A percentile compares a stretch with the other conserved stretches of the same genome.
Evolutionary conservation across 371 early-diverging fungal genomes (phyloP).

Genomic region (Blakeslea trispora): DNA sequence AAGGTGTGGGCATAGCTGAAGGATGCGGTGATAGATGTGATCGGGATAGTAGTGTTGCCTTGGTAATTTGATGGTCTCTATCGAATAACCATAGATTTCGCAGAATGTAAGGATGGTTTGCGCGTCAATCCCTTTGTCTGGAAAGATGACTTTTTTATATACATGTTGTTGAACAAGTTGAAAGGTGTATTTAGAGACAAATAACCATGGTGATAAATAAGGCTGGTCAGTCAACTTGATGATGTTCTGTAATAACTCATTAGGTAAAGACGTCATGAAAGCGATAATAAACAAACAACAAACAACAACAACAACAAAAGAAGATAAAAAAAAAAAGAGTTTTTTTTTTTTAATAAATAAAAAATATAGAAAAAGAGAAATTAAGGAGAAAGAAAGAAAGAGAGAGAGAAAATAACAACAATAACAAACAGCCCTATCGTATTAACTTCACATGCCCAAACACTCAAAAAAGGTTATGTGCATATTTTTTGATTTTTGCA

Average conservation of each 20-base stretch:
- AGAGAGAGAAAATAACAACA: neutral
- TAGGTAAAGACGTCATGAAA: constrained; percentile 12
- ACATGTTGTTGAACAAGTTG: constrained; percentile 33
- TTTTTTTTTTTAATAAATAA: too few species aligned
- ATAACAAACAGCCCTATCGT: neutral
- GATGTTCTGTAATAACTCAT: constrained; percentile 17
- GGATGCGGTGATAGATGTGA: constrained; percentile 23
- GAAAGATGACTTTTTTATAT: constrained; percentile 46
- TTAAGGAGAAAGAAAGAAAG: constrained; percentile 1
- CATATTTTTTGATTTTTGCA: neutral
- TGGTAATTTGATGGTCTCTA: constrained; percentile 44
- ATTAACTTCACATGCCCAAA: neutral
- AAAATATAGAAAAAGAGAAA: neutral
- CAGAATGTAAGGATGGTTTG: constrained; percentile 34
- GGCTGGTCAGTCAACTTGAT: constrained; percentile 13
- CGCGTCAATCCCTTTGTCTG: constrained; percentile 20
- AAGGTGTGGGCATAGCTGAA: constrained; percentile 33
- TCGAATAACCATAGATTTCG: constrained; percentile 33
- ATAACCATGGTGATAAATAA: constrained; percentile 10
- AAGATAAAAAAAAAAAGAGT: neutral
- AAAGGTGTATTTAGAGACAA: constrained; percentile 27
- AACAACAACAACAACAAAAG: neutral
- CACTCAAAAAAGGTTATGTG: neutral
- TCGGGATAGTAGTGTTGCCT: constrained; percentile 31
- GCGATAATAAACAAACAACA: neutral